These are phyloP conservation scores for Myxozyma vanderwaltii DNA, from an alignment of 805 yeast species.

Conservation along the genomic window DNA sequence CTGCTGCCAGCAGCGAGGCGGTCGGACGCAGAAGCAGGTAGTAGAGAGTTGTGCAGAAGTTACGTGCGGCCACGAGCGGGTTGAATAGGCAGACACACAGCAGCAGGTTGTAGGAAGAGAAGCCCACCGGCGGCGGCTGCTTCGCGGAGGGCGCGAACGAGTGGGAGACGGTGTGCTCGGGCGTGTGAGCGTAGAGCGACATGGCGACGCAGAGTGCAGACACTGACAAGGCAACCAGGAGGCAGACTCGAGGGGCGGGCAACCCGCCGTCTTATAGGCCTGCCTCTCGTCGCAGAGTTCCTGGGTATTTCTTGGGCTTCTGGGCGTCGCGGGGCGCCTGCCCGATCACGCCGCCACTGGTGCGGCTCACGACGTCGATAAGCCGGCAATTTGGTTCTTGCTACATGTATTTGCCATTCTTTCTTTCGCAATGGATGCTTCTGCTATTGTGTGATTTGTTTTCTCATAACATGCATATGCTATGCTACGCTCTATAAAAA, in stretches of 20 bases:
- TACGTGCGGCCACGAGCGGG: conserved; percentile 6
- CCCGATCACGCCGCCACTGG: not conserved
- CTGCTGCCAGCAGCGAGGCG: not conserved
- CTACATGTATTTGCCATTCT: too few species aligned
- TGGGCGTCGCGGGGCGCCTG: not conserved
- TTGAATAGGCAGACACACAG: conserved; percentile 19
- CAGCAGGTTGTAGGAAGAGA: conserved; percentile 14
- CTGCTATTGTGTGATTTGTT: too few species aligned
- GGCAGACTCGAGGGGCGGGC: not conserved
- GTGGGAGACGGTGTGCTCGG: conserved; percentile 10
- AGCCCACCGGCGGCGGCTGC: conserved; percentile 1
- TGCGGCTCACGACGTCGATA: too few species aligned
- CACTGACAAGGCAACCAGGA: not conserved
- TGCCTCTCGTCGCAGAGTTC: conserved; percentile 3
- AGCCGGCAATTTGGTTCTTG: too few species aligned
- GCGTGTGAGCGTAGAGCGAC: conserved; percentile 3
- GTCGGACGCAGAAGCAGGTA: not conserved
- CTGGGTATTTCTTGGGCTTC: conserved; percentile 1
- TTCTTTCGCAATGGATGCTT: too few species aligned
- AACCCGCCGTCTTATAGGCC: not conserved
- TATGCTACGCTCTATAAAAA: not conserved
- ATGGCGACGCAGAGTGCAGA: not conserved
- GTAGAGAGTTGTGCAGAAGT: not conserved
- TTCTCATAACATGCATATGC: too few species aligned
- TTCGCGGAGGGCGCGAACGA: conserved; percentile 8